Base-by-base conservation (phyloP, 2,329 filamentous ascomycete species). In the Knufia petricola region DNA sequence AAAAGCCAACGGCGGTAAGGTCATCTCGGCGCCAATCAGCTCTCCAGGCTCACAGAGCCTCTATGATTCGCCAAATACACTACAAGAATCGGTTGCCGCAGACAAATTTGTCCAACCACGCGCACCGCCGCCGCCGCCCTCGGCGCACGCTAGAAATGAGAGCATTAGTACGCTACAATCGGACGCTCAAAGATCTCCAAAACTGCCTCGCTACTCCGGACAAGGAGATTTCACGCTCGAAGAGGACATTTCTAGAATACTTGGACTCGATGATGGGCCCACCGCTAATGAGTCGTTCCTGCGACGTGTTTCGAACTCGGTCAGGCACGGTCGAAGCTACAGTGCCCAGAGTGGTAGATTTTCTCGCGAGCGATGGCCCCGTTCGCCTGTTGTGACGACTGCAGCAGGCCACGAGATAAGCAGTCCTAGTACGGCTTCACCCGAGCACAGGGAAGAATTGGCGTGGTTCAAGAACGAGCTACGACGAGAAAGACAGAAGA, bases 221-320 rank as follows among this genome's bases (percentile, higher is more conserved):
- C 87, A 86, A 46, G 87, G 82, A 48, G 88, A 94, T 56, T 92
- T 95, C 61, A 92, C 85, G 51, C 81, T 95, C 82, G 90, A 96
- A 56, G 89, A 95, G 65, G 92, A 96, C 62, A 87, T 95, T 79
- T 85, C 86, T 47, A 83, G 89, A 50, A 90, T 95, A 50, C 73
- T 95, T 51, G 84, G 81, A 34, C 82, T 79, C 17, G 87, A 90
- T 52, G 85, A 90, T 52, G 85, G 88, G 42, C 62, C 64, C 20
- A 55, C 66, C 58, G 74, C 76, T 37, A 83, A 81, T 26, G 82
- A 86, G 21, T 90, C 86, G 1, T 85, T 95, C 52, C 72, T 96
- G 53, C 85, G 87, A 50, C 81, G 87, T 46, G 85, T 95, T 34
- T 96, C 92, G 6, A 95, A 95, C 63, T 89, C 87, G 44, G 88